Conservation (phyloP, 495 filamentous ascomycete species). For the Hypoxylon fragiforme region DNA sequence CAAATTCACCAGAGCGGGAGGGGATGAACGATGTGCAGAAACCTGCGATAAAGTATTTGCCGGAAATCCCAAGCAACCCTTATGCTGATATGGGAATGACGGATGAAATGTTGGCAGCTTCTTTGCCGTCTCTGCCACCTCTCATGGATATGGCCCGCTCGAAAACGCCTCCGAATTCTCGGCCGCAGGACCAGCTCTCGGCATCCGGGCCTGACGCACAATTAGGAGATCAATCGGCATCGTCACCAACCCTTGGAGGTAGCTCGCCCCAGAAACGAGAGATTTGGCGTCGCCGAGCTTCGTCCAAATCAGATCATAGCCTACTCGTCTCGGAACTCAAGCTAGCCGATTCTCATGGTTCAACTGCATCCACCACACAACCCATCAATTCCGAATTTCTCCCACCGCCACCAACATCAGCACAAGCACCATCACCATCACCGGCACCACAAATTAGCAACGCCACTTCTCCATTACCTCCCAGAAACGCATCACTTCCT, state of each 20-base stretch:
- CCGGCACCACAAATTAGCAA: constrained; percentile 11
- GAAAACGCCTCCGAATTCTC: constrained; percentile 21
- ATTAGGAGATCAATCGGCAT: constrained; percentile 4
- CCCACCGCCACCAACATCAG: constrained; percentile 24
- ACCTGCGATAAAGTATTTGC: constrained; percentile 13
- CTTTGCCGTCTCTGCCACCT: constrained; percentile 44
- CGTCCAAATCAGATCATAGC: constrained; percentile 45
- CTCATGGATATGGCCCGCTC: constrained; percentile 39
- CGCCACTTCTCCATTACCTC: constrained; percentile 27
- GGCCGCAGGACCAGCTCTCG: constrained; percentile 1
- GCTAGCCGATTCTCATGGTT: constrained; percentile 48
- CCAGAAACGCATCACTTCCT: constrained; percentile 31
- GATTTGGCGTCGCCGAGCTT: constrained; percentile 51
- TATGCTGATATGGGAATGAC: constrained; percentile 18
- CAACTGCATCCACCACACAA: constrained; percentile 42
- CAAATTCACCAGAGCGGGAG: constrained; percentile 38
- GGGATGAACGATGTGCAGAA: constrained; percentile 21
- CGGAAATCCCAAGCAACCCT: constrained; percentile 27
- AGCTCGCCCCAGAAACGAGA: constrained; percentile 42
- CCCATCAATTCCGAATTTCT: constrained; percentile 14
- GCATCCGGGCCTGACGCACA: neutral
- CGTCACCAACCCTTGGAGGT: constrained; percentile 16
- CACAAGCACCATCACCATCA: too few relatives aligned
- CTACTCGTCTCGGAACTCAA: constrained; percentile 49
- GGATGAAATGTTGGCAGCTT: constrained; percentile 9